Percentiles rank a stretch among this genome's conserved stretches.
phyloP scores from a whole-genome alignment of 2,329 filamentous ascomycete species.

The Fusarium floridanum region DNA sequence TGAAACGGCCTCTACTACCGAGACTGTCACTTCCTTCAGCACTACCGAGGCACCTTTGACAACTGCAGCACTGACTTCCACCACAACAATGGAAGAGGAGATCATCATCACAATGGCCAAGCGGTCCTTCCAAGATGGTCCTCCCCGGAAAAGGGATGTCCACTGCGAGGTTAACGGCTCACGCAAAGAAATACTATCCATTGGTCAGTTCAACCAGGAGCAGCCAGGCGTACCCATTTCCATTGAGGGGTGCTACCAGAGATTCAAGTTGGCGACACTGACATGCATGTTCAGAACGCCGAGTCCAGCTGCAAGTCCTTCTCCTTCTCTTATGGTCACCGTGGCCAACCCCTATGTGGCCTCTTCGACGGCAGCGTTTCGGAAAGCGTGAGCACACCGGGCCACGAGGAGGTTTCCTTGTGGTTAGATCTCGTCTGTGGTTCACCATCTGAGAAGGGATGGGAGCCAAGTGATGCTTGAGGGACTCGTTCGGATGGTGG shows the following conservation, averaged over 20 bases:
- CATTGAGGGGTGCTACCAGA: background rate
- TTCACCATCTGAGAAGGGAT: background rate
- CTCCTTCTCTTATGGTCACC: background rate
- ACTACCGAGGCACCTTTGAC: background rate
- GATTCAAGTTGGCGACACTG: background rate
- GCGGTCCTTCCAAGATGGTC: background rate
- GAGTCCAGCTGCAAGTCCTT: background rate
- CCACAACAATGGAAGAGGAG: background rate
- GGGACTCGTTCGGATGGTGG: background rate
- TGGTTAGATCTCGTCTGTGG: background rate
- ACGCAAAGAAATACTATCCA: background rate
- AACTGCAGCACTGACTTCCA: background rate
- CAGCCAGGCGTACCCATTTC: background rate
- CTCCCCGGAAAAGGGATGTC: background rate
- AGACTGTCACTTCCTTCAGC: background rate
- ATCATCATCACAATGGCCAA: background rate
- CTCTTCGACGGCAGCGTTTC: background rate
- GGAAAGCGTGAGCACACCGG: background rate
- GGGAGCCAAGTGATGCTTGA: background rate
- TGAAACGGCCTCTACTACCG: background rate
- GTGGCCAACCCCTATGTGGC: background rate
- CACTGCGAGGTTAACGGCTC: background rate
- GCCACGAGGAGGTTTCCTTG: background rate
- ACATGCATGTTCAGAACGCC: background rate
- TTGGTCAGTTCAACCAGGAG: background rate